A percentile compares a stretch with the other conserved stretches of the same genome.
Evolutionary conservation across 129 eudicot species (phyloP).

Genomic region (Deinandra increscens): DNA sequence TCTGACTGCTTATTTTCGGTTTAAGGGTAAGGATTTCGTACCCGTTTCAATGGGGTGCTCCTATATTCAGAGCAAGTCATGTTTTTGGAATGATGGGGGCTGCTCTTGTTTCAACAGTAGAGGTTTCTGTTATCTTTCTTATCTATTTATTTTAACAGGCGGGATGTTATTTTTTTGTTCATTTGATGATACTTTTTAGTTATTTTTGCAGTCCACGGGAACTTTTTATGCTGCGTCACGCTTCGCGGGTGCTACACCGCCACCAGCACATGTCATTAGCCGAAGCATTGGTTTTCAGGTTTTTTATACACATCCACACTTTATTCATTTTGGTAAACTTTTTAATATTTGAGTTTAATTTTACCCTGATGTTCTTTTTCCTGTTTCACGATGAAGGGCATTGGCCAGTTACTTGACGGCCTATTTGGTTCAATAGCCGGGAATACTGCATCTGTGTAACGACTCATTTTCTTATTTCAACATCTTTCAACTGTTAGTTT

Average conservation of each 20-base stretch:
- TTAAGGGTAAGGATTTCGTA: conserved; percentile 72
- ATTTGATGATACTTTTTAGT: neutral
- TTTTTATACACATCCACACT: neutral
- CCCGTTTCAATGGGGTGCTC: conserved; percentile 97
- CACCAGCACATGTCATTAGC: conserved; percentile 85
- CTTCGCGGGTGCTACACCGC: conserved; percentile 89
- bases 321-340: neutral
- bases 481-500: neutral
- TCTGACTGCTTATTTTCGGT: neutral
- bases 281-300: conserved; percentile 97
- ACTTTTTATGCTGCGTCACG: conserved; percentile 85
- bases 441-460: conserved; percentile 83
- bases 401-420: conserved; percentile 84
- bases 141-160: neutral
- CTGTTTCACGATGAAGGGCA: conserved; percentile 48
- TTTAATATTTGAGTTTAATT: neutral
- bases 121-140: conserved; percentile 41
- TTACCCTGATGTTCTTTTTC: conserved; percentile 7
- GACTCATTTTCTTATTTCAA: neutral
- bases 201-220: conserved; percentile 76
- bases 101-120: conserved; percentile 92
- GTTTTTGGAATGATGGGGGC: conserved; percentile 99
- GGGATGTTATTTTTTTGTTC: neutral
- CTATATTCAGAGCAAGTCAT: conserved; percentile 93
- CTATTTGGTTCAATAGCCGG: conserved; percentile 79